These are phyloP conservation scores for Hapsidospora chrysogenum DNA, from an alignment of 495 filamentous ascomycete genomes.

Conservation along the genomic window DNA sequence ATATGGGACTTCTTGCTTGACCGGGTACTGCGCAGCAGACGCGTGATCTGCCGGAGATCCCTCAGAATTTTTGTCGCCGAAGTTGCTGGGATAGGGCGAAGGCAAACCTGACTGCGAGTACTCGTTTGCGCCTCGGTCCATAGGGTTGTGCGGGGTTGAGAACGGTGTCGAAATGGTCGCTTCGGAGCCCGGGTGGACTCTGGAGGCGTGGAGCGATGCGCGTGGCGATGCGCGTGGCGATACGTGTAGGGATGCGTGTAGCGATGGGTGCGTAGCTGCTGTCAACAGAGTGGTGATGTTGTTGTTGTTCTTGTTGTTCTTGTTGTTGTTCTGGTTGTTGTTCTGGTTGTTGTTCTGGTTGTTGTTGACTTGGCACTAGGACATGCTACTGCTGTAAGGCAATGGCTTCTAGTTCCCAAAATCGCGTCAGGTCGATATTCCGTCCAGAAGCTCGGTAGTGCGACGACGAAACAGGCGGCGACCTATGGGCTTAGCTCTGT, in stretches of 20 bases:
- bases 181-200: conserved; percentile 11
- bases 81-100: conserved; percentile 57
- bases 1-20: conserved; percentile 59
- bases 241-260: neutral
- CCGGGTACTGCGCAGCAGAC: conserved; percentile 60
- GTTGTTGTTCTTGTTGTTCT: neutral
- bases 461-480: too few relatives aligned
- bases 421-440: too few relatives aligned
- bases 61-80: conserved; percentile 63
- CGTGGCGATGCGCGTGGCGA: neutral
- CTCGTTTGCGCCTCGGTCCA: conserved; percentile 83
- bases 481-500: too few relatives aligned
- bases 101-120: conserved; percentile 99
- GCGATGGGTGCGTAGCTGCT: too few relatives aligned
- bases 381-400: too few relatives aligned
- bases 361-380: too few relatives aligned
- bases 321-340: neutral
- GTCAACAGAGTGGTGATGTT: too few relatives aligned
- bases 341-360: too few relatives aligned
- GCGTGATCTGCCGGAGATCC: conserved; percentile 67
- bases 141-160: conserved; percentile 37
- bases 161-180: too few relatives aligned
- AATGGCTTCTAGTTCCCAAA: too few relatives aligned
- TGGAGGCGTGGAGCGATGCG: conserved; percentile 1
- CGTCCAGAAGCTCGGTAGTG: too few relatives aligned